A percentile compares a stretch with the other conserved stretches of the same genome.
phyloP scores from a whole-genome alignment of 768 basidiomycete genomes.

The Phanerochaete sordida region DNA sequence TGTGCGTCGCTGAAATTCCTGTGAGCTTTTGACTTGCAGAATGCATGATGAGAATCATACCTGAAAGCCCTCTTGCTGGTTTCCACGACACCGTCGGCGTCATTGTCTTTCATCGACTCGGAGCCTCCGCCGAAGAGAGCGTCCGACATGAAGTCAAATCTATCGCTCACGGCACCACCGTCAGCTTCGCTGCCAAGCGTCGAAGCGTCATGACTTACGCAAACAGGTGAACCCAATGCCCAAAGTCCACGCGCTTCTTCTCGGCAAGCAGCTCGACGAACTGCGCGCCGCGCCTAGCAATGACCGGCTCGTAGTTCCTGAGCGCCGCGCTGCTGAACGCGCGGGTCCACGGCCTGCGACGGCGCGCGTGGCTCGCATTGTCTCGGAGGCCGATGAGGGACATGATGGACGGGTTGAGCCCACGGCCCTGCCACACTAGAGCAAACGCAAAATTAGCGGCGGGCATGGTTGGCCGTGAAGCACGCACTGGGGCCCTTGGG shows the following conservation, averaged over 20 bases:
- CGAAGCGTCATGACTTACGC: constrained; percentile 22
- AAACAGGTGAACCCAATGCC: constrained; percentile 32
- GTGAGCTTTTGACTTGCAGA: background rate
- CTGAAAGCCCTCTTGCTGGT: background rate
- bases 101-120: background rate
- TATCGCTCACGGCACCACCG: background rate
- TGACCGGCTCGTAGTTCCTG: constrained; percentile 40
- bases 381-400: constrained; percentile 12
- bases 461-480: no score
- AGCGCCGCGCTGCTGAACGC: constrained; percentile 38
- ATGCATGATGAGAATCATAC: background rate
- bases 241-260: constrained; percentile 25
- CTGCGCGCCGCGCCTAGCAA: constrained; percentile 26
- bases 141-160: constrained; percentile 39
- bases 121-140: constrained; percentile 22
- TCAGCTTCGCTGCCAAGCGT: background rate
- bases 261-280: constrained; percentile 3
- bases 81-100: background rate
- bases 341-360: constrained; percentile 41
- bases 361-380: constrained; percentile 32
- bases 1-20: background rate
- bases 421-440: background rate
- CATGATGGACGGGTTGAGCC: background rate
- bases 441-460: constrained; percentile 22
- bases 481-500: constrained; percentile 17